phyloP scores from a whole-genome alignment of 164 flowering plant genomes.

The Piper betle region DNA sequence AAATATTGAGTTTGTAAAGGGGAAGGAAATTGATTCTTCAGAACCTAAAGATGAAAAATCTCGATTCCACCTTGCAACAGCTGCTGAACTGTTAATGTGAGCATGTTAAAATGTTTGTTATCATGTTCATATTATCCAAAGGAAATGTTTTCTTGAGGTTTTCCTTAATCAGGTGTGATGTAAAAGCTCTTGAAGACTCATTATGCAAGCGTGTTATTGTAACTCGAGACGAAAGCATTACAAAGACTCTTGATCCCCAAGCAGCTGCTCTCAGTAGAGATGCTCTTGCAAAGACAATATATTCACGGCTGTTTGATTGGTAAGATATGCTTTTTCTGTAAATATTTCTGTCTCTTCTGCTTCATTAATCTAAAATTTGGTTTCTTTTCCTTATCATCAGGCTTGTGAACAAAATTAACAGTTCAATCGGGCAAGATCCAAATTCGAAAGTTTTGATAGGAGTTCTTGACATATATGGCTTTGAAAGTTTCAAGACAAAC shows the following conservation, averaged over 20 bases:
- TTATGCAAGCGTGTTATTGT: constrained; percentile 79
- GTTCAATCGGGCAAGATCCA: constrained; percentile 94
- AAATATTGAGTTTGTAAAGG: constrained; percentile 67
- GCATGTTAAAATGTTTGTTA: not conserved
- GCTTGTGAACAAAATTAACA: constrained; percentile 85
- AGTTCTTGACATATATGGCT: constrained; percentile 97
- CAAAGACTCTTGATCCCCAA: constrained; percentile 67
- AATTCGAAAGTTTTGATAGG: constrained; percentile 75
- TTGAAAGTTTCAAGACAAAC: constrained; percentile 99
- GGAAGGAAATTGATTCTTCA: constrained; percentile 60
- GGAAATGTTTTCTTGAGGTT: not conserved
- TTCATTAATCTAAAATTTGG: not conserved
- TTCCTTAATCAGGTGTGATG: constrained; percentile 56
- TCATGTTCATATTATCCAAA: not conserved
- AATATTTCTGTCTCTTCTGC: too few species aligned
- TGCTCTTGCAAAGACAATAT: constrained; percentile 74
- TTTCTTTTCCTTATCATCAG: constrained; percentile 21
- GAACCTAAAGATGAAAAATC: constrained; percentile 75
- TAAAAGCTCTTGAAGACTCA: constrained; percentile 71
- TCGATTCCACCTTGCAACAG: constrained; percentile 53
- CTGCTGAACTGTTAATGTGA: constrained; percentile 78
- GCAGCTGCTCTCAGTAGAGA: constrained; percentile 73
- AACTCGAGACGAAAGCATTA: constrained; percentile 82
- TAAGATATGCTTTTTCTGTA: constrained; percentile 8
- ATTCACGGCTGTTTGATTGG: constrained; percentile 81